Evolutionary conservation across 805 yeast genomes (phyloP), one percentile per base, ranked within the genome.

Genomic region (Candida broadrunensis): DNA sequence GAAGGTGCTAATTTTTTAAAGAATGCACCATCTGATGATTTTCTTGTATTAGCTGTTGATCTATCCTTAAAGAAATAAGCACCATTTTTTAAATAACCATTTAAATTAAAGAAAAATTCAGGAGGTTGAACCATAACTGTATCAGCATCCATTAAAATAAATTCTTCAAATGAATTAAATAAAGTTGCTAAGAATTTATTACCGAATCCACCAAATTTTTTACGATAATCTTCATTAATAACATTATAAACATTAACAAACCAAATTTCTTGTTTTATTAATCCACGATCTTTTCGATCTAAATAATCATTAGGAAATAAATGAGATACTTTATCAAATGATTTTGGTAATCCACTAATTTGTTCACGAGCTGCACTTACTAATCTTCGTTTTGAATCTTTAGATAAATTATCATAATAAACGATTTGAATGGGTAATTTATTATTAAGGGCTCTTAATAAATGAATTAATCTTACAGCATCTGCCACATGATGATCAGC

Each of bases 141-240:
- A 54, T 78, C 83, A 4, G 83, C 76, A 55, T 79, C 83, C 44
- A 79, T 50, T 46, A 78, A 56, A 27, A 79, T 65, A 58, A 69
- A 70, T 41, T 78, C 82, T 46, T 74, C 78, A 51, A 74, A 78
- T 1, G 82, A 71, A 43, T 73, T 80, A 58, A 82, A 81, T 30
- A 78, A 46, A 18, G 74, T 64, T 1, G 86, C 83, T 23, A 80
- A 50, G 54, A 82, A 68, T 54, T 81, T 82, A 39, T 60, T 58
- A 19, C 57, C 51, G 42, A 55, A 60, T 14, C 45, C 46, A 11
- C 39, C 42, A 34, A 62, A 61, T 36, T 53, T 56, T n/a, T 36
- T 43, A 21, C 47, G 45, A 33, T 52, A 60, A 27, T 53, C 47
- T 6, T 47, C 47, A 25, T 51, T 52, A 21, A 62, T 53, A 7